Evolutionary conservation across 495 filamentous ascomycete genomes (phyloP).

Genomic region (Immersiella caudata): DNA sequence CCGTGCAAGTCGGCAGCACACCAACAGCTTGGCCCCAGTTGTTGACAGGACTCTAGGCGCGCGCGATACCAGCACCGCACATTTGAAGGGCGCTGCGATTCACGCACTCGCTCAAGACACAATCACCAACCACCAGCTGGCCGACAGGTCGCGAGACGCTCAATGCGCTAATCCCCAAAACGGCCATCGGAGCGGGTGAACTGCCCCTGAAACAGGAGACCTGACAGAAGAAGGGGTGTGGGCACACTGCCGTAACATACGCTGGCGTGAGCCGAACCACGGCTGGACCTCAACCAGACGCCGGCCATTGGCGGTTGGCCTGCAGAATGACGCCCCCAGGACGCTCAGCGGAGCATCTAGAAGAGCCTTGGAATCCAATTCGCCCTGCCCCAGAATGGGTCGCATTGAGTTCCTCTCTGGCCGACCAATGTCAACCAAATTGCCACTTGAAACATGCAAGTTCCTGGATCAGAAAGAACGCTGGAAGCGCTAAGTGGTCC

Average conservation of each 20-base stretch:
- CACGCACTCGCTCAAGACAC: conserved; percentile 27
- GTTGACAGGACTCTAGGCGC: conserved; percentile 21
- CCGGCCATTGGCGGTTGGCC: conserved; percentile 13
- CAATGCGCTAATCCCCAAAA: conserved; percentile 24
- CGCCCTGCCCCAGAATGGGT: conserved; percentile 3
- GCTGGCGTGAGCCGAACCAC: conserved; percentile 6
- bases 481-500: conserved; percentile 7
- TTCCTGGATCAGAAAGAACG: background rate
- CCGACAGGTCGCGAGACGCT: conserved; percentile 14
- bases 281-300: background rate
- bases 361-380: conserved; percentile 9
- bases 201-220: conserved; percentile 39
- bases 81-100: conserved; percentile 34
- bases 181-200: conserved; percentile 21
- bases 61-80: conserved; percentile 28
- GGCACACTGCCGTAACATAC: background rate
- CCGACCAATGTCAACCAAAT: background rate
- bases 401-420: conserved; percentile 10
- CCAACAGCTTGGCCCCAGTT: background rate
- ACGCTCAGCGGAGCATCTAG: conserved; percentile 3
- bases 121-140: conserved; percentile 23
- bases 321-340: conserved; percentile 10
- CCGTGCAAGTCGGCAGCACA: conserved; percentile 7
- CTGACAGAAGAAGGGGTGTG: conserved; percentile 10
- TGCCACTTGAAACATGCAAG: conserved; percentile 11